Evolutionary conservation across 139 green algal genomes (phyloP).

Genomic region (Chlamydomonas sp.): DNA sequence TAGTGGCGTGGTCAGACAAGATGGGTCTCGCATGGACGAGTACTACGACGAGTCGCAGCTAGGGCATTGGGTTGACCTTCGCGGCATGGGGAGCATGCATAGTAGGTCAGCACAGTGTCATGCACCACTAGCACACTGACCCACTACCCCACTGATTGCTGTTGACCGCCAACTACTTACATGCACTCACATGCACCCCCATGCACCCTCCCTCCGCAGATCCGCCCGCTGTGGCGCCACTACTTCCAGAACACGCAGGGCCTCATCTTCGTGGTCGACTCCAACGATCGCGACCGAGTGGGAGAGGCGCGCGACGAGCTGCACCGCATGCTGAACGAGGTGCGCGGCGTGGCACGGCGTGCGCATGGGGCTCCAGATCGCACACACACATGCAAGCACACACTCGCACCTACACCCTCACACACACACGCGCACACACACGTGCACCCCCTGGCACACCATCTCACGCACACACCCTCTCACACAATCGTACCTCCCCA

Average conservation of each 20-base stretch:
- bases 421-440: too few relatives aligned
- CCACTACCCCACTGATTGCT: too few relatives aligned
- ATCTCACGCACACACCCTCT: too few relatives aligned
- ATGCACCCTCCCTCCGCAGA: constrained; percentile 4
- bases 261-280: constrained; percentile 36
- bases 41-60: neutral
- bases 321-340: constrained; percentile 8
- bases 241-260: constrained; percentile 35
- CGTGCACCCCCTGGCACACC: too few relatives aligned
- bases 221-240: constrained; percentile 34
- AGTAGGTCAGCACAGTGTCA: neutral
- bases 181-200: neutral
- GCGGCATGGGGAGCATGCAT: neutral
- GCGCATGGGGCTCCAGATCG: neutral
- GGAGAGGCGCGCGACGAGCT: constrained; percentile 77
- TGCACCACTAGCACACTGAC: too few relatives aligned
- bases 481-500: too few relatives aligned
- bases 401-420: too few relatives aligned
- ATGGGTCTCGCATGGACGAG: neutral
- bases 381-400: too few relatives aligned
- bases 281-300: constrained; percentile 71
- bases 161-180: neutral
- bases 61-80: neutral
- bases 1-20: neutral
- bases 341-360: neutral